Base-by-base conservation (phyloP, 805 yeast species). In the Spathaspora passalidarum region DNA sequence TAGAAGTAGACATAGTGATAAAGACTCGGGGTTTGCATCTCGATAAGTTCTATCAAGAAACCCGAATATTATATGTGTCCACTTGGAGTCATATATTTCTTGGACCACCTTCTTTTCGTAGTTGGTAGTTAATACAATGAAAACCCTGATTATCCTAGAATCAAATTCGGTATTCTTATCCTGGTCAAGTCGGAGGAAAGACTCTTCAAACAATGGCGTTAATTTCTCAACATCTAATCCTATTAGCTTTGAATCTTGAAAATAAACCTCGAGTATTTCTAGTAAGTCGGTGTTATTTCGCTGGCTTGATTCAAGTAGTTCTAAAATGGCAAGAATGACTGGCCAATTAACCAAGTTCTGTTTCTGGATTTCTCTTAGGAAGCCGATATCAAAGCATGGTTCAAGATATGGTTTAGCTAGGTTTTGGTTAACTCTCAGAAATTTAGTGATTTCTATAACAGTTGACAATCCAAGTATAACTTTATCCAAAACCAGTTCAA, bases 81-180 rank as follows among this genome's bases (percentile, higher is more conserved):
- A 37, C 8, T 32, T 17, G 5, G 21, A 17, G 18, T 29, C 16
- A 20, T 25, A 39, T 13, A 25, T 18, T 5, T 39, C 34, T 9
- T 18, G 20, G 25, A 39, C 11, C 5, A 17, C 8, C 10, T 38
- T n/a, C 11, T 40, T 35, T 5, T 39, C 36, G 11, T 44, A 43
- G 20, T 48, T 46, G 11, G 57, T 52, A 21, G 55, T 44, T 14
- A 52, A 29, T 11, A 54, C 19, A 3, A 53, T 54, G 4, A 51
- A 39, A 4, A 49, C 14, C 37, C 47, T 49, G 17, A 54, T 26
- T 4, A 47, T 38, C 10, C 29, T 38, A 25, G 47, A 23, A 26
- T 46, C 50, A 2, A 29, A 7, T 40, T 42, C 41, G 19, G 19
- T 43, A 29, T 11, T 5, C 2, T 13, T 8, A 4, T 11, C 20